Base-by-base conservation (phyloP, 2,329 filamentous ascomycete species). In the Xylariales sp. region DNA sequence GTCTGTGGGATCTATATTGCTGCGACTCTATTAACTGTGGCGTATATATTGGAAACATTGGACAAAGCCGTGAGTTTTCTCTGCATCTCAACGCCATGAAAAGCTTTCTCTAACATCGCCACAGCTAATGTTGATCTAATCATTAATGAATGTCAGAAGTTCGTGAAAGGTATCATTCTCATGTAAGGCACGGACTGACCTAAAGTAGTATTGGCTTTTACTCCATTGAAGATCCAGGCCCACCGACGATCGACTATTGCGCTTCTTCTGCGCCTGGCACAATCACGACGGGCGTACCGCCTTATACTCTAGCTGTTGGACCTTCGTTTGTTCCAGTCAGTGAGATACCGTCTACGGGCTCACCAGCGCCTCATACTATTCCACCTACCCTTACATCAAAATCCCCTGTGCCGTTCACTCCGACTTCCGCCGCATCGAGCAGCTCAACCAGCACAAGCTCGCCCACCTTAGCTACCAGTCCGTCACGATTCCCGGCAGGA, bases 121-220 rank as follows among this genome's bases (percentile, higher is more conserved):
- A 23, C 60, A 87, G 86, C 85, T 55, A 85, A 81, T 71, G 82
- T 87, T 60, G 83, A 86, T 71, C 78, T 79, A 73, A 78, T 87
- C 65, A 85, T 87, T 76, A 84, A 82, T 71, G 76, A 78, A 62
- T 88, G 85, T 64, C 79, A 83, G 72, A 82, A 82, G 86, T 87
- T 78, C 77, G 81, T 70, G 3, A 48, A 45, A 39, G 16, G 6
- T 3, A 39, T 28, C 48, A 9, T n/a, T 10, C 23, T 34, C 30
- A 18, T 52, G 41, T 8, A 18, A 67, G 30, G 43, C 18, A 18
- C 36, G 60, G 32, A 43, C 62, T 76, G n/a, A 75, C 59, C 18
- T 56, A 18, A 14, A 12, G 50, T 65, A 78, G 76, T 62, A 65
- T 71, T 59, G 75, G 74, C 3, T 71, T 72, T 52, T 74, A 71